Percentiles rank a stretch among this genome's conserved stretches.
These are phyloP conservation scores for Chalaropsis ovoidea DNA, from an alignment of 2,329 filamentous ascomycete species.

Conservation along the genomic window DNA sequence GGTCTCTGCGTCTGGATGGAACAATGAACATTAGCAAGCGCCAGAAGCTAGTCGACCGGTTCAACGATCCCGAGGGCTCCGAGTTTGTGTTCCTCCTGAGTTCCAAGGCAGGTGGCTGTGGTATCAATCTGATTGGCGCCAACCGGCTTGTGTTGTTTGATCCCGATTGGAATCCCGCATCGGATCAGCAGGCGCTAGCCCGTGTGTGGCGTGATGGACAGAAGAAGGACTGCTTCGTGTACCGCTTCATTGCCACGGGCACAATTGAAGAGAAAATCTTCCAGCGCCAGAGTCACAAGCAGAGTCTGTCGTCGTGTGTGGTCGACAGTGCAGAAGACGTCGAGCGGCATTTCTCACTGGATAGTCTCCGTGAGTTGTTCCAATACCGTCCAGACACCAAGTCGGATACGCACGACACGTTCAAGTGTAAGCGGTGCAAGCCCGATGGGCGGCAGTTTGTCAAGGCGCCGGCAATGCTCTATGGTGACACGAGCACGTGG, in stretches of 20 bases:
- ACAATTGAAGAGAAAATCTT: conserved; percentile 99
- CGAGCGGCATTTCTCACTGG: conserved; percentile 88
- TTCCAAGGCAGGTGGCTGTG: conserved; percentile 92
- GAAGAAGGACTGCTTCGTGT: conserved; percentile 98
- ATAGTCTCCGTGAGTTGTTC: conserved; percentile 85
- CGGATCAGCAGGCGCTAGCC: conserved; percentile 91
- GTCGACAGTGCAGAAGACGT: conserved; percentile 96
- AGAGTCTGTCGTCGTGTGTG: conserved; percentile 89
- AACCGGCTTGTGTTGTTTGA: conserved; percentile 95
- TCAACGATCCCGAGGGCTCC: conserved; percentile 81
- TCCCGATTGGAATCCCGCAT: conserved; percentile 94
- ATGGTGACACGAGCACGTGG: conserved; percentile 98
- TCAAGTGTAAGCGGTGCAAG: conserved; percentile 93
- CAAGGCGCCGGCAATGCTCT: conserved; percentile 89
- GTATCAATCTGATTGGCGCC: conserved; percentile 87
- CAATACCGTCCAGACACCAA: conserved; percentile 76
- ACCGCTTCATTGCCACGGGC: conserved; percentile 96
- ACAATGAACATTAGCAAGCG: conserved; percentile 97
- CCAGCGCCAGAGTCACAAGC: conserved; percentile 95
- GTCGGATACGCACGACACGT: conserved; percentile 95
- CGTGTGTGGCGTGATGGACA: conserved; percentile 98
- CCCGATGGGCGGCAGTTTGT: conserved; percentile 77
- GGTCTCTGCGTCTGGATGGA: conserved; percentile 79
- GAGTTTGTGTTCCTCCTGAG: conserved; percentile 96
- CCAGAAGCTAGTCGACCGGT: conserved; percentile 92